Evolutionary conservation across 164 flowering plant genomes (phyloP).

Genomic region (Stephania yunnanensis): DNA sequence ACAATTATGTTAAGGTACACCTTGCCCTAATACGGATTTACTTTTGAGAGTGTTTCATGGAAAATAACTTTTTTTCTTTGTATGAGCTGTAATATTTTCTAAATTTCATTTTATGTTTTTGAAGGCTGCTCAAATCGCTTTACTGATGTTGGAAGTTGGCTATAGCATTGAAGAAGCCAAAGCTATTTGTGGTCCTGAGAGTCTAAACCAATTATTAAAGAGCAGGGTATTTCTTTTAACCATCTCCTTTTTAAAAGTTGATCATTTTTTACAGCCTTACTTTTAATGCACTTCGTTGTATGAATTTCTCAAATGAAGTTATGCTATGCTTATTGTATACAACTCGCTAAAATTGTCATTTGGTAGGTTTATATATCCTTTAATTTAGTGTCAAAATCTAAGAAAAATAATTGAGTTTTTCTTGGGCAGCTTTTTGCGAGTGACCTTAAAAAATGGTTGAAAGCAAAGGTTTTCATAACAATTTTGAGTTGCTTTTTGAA

Average conservation of each 20-base stretch:
- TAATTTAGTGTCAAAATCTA: no score
- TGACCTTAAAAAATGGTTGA: no score
- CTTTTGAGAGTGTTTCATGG: background rate
- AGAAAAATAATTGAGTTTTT: no score
- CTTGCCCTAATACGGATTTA: background rate
- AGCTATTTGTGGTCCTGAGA: slow-evolving; percentile 71
- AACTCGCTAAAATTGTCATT: no score
- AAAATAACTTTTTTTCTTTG: background rate
- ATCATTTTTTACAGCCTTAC: background rate
- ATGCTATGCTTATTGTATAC: no score
- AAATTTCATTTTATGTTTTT: background rate
- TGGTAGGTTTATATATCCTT: no score
- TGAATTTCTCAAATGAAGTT: no score
- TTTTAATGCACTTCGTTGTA: background rate
- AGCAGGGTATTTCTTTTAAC: slow-evolving; percentile 54
- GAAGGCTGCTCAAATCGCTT: slow-evolving; percentile 70
- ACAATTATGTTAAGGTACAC: slow-evolving; percentile 61
- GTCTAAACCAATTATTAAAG: slow-evolving; percentile 43
- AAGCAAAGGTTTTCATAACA: no score
- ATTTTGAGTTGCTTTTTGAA: no score
- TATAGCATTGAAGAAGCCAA: slow-evolving; percentile 62
- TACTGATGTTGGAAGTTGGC: slow-evolving; percentile 51
- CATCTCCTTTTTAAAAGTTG: background rate
- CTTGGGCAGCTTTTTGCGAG: no score
- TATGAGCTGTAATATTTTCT: background rate